Base-by-base conservation (phyloP, 805 yeast species). In the Candida sithepensis region DNA sequence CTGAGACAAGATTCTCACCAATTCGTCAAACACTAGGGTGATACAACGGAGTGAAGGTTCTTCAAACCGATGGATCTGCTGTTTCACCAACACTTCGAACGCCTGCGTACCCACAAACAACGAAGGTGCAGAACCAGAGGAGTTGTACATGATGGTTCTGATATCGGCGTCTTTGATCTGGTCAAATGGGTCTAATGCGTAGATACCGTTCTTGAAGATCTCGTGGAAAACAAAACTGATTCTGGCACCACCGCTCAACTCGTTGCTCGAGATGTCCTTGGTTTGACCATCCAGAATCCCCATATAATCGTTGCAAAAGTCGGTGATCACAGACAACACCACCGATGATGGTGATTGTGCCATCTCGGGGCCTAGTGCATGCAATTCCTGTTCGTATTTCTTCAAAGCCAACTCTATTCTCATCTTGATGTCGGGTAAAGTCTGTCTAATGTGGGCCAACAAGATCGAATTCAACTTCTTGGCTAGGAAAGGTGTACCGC, bases 401-500 rank as follows among this genome's bases (percentile, higher is more conserved):
- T 85, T 80, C 62, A 91, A 73, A 4, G 96, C 87, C 47, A 82
- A 78, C 67, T 89, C 95, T 59, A 91, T 87, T 68, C 92, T 84
- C 67, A 86, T 78, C 69, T 90, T 94, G 60, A 94, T 94, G 56
- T 94, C 98, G 16, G 99, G 99, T 63, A 86, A 72, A 8, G 90
- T 85, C 46, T 84, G 81, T 67, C 86, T 83, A 67, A 94, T 94
- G 70, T 94, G 99, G 64, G 84, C 89, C 70, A 89, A 76, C 59
- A 94, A 77, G 57, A 94, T 88, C 39, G 85, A 82, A 69, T 88
- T 94, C 63, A 94, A 79, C 69, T 90, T 88, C 65, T 89, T 87
- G 44, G 98, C 97, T 64, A 94, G 75, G 67, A 85, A 94, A 37
- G 97, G 97, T n/a, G 99, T 94, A 67, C 99, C 99, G 70, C 99